These are phyloP conservation scores for Venturia effusa DNA, from an alignment of 2,329 filamentous ascomycete genomes.

Conservation along the genomic window DNA sequence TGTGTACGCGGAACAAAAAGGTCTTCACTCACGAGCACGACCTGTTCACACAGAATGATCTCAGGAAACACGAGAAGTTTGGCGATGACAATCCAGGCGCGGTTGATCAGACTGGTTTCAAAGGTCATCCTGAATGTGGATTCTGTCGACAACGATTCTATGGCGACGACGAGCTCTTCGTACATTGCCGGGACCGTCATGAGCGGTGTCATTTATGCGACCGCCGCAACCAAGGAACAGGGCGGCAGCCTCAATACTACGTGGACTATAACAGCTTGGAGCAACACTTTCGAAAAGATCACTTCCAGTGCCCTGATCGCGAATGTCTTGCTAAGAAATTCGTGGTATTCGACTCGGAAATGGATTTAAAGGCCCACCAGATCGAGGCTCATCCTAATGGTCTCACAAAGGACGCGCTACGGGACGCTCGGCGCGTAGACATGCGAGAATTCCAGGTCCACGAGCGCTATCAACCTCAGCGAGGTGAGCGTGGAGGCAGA, in stretches of 20 bases:
- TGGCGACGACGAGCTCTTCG: conserved; percentile 87
- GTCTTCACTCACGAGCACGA: conserved; percentile 98
- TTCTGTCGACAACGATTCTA: conserved; percentile 93
- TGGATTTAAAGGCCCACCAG: conserved; percentile 92
- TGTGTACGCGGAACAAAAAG: conserved; percentile 91
- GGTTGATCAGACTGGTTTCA: conserved; percentile 88
- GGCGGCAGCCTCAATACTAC: conserved; percentile 75
- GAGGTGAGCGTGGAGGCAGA: conserved; percentile 32
- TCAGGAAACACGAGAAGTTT: conserved; percentile 78
- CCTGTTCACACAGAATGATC: conserved; percentile 69
- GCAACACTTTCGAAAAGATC: conserved; percentile 75
- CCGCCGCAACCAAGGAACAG: conserved; percentile 39
- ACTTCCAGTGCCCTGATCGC: conserved; percentile 72
- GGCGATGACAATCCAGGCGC: conserved; percentile 88
- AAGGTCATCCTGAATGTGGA: conserved; percentile 84
- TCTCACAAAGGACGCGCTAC: conserved; percentile 69
- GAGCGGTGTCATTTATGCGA: conserved; percentile 95
- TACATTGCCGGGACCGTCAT: conserved; percentile 87
- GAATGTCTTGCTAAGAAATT: conserved; percentile 97
- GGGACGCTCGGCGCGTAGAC: conserved; percentile 77
- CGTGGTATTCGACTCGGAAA: conserved; percentile 87
- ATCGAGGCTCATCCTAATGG: conserved; percentile 70
- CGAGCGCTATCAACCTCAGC: conserved; percentile 42
- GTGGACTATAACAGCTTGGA: conserved; percentile 79
- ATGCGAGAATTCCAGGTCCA: conserved; percentile 59